Evolutionary conservation across 805 yeast species (phyloP).

Genomic region (Starmera quercuum): DNA sequence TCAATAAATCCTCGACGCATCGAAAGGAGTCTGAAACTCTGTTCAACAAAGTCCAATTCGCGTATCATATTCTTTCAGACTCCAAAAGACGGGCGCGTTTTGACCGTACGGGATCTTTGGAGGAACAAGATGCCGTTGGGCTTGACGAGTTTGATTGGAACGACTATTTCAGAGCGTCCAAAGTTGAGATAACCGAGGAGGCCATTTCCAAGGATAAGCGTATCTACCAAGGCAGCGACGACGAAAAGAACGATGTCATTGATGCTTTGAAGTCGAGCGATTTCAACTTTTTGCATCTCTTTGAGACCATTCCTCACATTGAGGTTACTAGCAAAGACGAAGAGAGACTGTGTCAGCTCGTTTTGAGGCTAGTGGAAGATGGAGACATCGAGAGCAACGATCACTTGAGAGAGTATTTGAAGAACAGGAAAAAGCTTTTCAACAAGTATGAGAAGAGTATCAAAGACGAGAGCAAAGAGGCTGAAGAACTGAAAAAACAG

Average conservation of each 20-base stretch:
- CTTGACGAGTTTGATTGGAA: conserved; percentile 46
- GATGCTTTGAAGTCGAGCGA: conserved; percentile 46
- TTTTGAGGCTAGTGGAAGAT: conserved; percentile 35
- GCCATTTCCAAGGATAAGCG: conserved; percentile 61
- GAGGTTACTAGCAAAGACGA: conserved; percentile 57
- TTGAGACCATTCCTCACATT: conserved; percentile 74
- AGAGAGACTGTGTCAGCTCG: conserved; percentile 44
- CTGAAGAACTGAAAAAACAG: conserved; percentile 36
- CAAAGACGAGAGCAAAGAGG: conserved; percentile 61
- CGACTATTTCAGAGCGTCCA: conserved; percentile 42
- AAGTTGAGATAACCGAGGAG: conserved; percentile 47
- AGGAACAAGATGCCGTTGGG: conserved; percentile 26
- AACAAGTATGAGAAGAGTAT: conserved; percentile 40
- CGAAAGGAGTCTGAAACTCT: conserved; percentile 24
- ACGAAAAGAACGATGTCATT: conserved; percentile 56
- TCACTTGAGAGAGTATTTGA: conserved; percentile 44
- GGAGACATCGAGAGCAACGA: conserved; percentile 29
- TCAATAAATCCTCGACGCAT: conserved; percentile 24
- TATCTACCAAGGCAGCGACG: conserved; percentile 54
- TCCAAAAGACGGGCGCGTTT: conserved; percentile 43
- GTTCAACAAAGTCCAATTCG: conserved; percentile 69
- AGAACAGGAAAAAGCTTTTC: conserved; percentile 39
- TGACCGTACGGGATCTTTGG: conserved; percentile 64
- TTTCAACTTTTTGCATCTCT: conserved; percentile 64
- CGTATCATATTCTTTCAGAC: conserved; percentile 65